A percentile compares a stretch with the other conserved stretches of the same genome.
These are phyloP conservation scores for Nyctanthes arbortristis DNA, from an alignment of 257 asterid genomes.

Conservation along the genomic window DNA sequence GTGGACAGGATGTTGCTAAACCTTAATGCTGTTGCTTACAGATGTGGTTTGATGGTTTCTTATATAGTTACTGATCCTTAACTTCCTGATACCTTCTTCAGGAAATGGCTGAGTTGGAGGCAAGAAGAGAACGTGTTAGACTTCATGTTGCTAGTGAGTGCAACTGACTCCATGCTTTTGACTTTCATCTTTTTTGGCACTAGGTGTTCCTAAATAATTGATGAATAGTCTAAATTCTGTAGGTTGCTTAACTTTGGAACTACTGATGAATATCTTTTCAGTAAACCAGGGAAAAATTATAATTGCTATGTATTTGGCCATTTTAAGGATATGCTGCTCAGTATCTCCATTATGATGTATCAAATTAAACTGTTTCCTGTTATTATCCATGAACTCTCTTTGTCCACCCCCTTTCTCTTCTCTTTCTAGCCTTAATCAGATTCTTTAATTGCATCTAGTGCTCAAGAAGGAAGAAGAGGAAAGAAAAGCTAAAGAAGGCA, in stretches of 20 bases:
- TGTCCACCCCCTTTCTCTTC: not conserved
- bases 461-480: slow-evolving; percentile 93
- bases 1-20: not conserved
- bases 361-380: slow-evolving; percentile 13
- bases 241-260: slow-evolving; percentile 3
- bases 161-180: slow-evolving; percentile 10
- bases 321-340: slow-evolving; percentile 6
- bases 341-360: not conserved
- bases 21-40: slow-evolving; percentile 15
- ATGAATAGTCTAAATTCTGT: not conserved
- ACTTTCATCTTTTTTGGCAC: not conserved
- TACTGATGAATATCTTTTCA: slow-evolving; percentile 1
- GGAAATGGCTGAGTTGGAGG: too few relatives aligned
- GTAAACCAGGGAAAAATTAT: not conserved
- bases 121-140: too few relatives aligned
- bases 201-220: slow-evolving; percentile 19
- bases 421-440: slow-evolving; percentile 4
- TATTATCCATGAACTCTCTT: not conserved
- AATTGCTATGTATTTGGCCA: not conserved
- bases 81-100: too few relatives aligned
- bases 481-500: slow-evolving; percentile 62
- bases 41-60: not conserved
- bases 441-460: slow-evolving; percentile 45
- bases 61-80: not conserved
- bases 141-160: slow-evolving; percentile 80